phyloP scores from a whole-genome alignment of 805 yeast genomes.

The Kodamaea nitidulidarum region DNA sequence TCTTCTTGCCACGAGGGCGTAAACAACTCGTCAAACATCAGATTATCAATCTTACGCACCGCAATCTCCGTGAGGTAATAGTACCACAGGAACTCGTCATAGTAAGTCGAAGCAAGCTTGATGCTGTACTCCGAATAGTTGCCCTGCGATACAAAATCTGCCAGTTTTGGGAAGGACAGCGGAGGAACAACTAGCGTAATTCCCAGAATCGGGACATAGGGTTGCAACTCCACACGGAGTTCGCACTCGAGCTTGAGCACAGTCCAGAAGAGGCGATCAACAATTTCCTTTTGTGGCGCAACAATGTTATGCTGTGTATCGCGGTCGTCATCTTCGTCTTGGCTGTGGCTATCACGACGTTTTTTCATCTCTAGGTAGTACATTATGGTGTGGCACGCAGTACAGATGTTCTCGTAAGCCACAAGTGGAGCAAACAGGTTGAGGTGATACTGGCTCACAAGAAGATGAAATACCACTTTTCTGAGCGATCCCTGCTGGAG shows the following conservation, averaged over 20 bases:
- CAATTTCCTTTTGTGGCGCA: constrained; percentile 13
- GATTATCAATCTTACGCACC: constrained; percentile 36
- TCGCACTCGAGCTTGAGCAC: constrained; percentile 37
- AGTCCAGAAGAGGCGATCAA: constrained; percentile 34
- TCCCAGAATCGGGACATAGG: constrained; percentile 29
- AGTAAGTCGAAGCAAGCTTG: constrained; percentile 20
- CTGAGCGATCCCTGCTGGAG: constrained; percentile 14
- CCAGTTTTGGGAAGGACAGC: constrained; percentile 28
- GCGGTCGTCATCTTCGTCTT: background rate
- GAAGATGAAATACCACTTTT: constrained; percentile 18
- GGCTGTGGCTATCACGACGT: constrained; percentile 1
- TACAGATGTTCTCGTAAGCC: constrained; percentile 22
- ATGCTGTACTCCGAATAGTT: constrained; percentile 20
- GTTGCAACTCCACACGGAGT: constrained; percentile 31
- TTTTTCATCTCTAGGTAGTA: constrained; percentile 21
- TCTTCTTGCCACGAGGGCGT: constrained; percentile 9
- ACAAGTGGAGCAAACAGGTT: constrained; percentile 23
- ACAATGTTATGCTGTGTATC: background rate
- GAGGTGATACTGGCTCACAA: constrained; percentile 27
- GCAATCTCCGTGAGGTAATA: constrained; percentile 38
- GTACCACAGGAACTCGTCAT: constrained; percentile 33
- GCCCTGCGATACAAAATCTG: constrained; percentile 19
- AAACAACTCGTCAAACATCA: constrained; percentile 29
- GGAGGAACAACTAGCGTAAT: constrained; percentile 31
- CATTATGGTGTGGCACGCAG: constrained; percentile 30